These are phyloP conservation scores for Pouteria glomerata DNA, from an alignment of 148 eudicot species.

Conservation along the genomic window DNA sequence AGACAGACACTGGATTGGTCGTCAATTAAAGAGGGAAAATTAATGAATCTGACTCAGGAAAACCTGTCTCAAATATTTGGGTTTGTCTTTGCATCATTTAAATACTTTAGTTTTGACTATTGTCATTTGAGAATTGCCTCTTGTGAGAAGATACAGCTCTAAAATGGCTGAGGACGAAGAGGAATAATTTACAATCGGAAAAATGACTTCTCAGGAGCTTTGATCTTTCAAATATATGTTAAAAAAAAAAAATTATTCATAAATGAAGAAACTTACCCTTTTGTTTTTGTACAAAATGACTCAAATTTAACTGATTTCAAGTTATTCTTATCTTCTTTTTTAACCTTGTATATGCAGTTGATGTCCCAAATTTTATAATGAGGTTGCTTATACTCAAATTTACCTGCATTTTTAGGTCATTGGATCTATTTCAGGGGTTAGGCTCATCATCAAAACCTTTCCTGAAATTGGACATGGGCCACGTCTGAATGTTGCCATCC, in stretches of 20 bases:
- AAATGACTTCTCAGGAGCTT: background rate
- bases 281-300: background rate
- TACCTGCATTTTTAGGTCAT: conserved; percentile 40
- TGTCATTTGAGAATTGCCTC: background rate
- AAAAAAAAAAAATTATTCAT: background rate
- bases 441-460: conserved; percentile 43
- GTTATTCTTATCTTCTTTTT: no score
- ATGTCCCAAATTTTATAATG: background rate
- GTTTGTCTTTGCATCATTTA: background rate
- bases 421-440: conserved; percentile 74
- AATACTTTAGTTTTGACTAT: background rate
- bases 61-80: background rate
- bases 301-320: background rate
- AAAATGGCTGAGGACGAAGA: background rate
- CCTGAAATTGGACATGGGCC: conserved; percentile 69
- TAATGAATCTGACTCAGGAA: background rate
- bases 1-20: background rate
- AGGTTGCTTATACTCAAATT: background rate
- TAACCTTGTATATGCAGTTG: background rate
- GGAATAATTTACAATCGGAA: background rate
- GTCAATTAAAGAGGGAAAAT: background rate
- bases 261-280: background rate
- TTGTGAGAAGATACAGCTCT: background rate
- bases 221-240: background rate
- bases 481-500: conserved; percentile 58